Evolutionary conservation across 768 basidiomycete genomes (phyloP), one percentile per base, ranked within the genome.

Genomic region (Auriscalpium microsporum): DNA sequence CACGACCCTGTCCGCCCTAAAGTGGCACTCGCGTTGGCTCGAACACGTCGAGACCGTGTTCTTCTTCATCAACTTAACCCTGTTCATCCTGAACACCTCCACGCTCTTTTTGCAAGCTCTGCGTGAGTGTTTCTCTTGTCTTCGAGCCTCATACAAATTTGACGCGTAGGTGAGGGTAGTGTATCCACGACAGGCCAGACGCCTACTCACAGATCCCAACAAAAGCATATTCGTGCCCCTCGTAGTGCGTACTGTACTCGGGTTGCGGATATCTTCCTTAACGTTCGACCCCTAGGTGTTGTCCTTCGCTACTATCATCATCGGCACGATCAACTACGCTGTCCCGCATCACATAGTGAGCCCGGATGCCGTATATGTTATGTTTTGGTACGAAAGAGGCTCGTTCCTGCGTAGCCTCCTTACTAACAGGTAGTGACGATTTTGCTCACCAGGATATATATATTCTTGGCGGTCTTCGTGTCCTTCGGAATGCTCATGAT

Each of bases 401-500:
- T 51, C 11, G 46, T 19, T 1, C 19, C 49, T 42, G 8, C 37
- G 10, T 50, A 21, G 35, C 36, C 8, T 23, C 19, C 37, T 13
- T 36, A 5, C 16, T 13, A 4, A 21, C 33, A 9, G 17, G 16
- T 13, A 10, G 3, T 10, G 21, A 10, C 19, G 14, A 13, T 8
- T 48, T 55, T 42, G 38, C 45, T 33, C 21, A 23, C 19, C 54
- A 76, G 76, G 76, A 63, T 74, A 14, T 78, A 78, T 53, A 71
- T 75, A 33, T 56, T 65, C 21, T 64, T 74, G 9, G 61, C 75
- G 1, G 46, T 73, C 23, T 9, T 69, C 4, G 70, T 74, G 9
- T 77, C 73, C 56, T 72, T 78, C 58, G 72, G 73, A 7, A 77
- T 78, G 76, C 62, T 77, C 50, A 73, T 75, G 71, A 72, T 78